A percentile compares a stretch with the other conserved stretches of the same genome.
These are phyloP conservation scores for Pseudogymnoascus sp. DNA, from an alignment of 2,329 filamentous ascomycete genomes.

Conservation along the genomic window DNA sequence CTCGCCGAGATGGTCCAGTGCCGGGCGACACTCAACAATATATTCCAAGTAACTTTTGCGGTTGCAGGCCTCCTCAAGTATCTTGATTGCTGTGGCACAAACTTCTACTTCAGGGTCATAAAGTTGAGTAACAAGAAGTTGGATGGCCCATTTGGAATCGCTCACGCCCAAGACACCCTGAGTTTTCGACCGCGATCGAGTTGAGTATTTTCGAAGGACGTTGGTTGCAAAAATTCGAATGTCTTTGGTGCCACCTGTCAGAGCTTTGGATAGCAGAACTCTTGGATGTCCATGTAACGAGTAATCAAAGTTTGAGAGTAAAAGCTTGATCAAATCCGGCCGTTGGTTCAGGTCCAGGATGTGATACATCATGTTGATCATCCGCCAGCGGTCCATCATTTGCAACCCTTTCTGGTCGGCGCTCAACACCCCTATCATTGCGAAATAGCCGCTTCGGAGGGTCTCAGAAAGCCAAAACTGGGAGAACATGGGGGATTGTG, in stretches of 20 bases:
- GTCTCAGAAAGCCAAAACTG: slow-evolving; percentile 76
- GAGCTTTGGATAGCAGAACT: slow-evolving; percentile 84
- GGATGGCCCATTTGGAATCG: slow-evolving; percentile 91
- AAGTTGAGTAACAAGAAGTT: slow-evolving; percentile 91
- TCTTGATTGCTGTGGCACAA: slow-evolving; percentile 92
- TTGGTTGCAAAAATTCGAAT: slow-evolving; percentile 88
- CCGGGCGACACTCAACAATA: slow-evolving; percentile 91
- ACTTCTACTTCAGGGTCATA: slow-evolving; percentile 97
- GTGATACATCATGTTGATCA: slow-evolving; percentile 99
- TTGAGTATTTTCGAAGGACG: slow-evolving; percentile 78
- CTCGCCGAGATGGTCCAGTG: slow-evolving; percentile 89
- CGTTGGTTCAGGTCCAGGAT: slow-evolving; percentile 87
- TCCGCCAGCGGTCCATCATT: slow-evolving; percentile 91
- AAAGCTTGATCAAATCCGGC: slow-evolving; percentile 80
- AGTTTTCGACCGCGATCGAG: slow-evolving; percentile 37
- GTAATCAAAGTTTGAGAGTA: slow-evolving; percentile 90
- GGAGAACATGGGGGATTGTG: slow-evolving; percentile 82
- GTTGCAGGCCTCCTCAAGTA: slow-evolving; percentile 95
- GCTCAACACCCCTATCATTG: slow-evolving; percentile 81
- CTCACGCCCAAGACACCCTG: slow-evolving; percentile 38
- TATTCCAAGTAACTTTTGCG: slow-evolving; percentile 85
- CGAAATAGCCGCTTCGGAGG: slow-evolving; percentile 86
- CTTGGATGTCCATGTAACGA: slow-evolving; percentile 79
- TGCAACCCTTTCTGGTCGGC: slow-evolving; percentile 73
- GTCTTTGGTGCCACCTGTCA: slow-evolving; percentile 84